Base-by-base conservation (phyloP, 257 asterid species). In the Solanum bukasovii region DNA sequence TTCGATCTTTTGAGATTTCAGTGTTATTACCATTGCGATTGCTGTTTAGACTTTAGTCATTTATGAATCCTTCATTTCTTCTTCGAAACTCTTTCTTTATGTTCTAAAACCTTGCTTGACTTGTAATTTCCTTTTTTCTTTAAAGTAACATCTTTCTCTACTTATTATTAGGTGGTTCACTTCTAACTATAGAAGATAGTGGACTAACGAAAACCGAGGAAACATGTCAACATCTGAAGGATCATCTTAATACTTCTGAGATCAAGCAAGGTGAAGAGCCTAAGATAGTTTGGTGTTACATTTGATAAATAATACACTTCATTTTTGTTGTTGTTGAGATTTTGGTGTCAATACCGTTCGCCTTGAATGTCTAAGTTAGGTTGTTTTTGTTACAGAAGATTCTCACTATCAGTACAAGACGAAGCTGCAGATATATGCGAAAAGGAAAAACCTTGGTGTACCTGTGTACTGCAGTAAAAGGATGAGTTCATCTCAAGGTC, bases 401-500 rank as follows among this genome's bases (percentile, higher is more conserved):
- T 52, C 23, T 72, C 56, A 49, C n/a, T 74, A 87, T 29, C 89
- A 88, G 65, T 91, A 56, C 88, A 91, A 91, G 91, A 89, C 7
- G 49, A 92, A 88, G 90, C 93, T 92, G 75, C 87, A 89, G 91
- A 90, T 87, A 29, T 93, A 90, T 84, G 88, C 91, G 44, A 87
- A 87, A 63, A 90, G 89, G 49, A 92, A 89, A 85, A 84, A 72
- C 7, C 93, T 93, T 20, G 86, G 77, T 6, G 79, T 61, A 70
- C 92, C 93, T 23, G 31, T 67, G 25, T 92, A 91, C 49, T 33
- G 5, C 46, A 73, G 18, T 2, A 74, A 84, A 46, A 89, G 46
- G 61, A 77, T 40, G 49, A 92, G 90, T 34, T 38, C 86, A 81
- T 37, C 79, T 83, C 33, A 20, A 31, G 89, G 83, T 74, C 86